These are phyloP conservation scores for Colletotrichum navitas DNA, from an alignment of 2,329 filamentous ascomycete species.

Conservation along the genomic window DNA sequence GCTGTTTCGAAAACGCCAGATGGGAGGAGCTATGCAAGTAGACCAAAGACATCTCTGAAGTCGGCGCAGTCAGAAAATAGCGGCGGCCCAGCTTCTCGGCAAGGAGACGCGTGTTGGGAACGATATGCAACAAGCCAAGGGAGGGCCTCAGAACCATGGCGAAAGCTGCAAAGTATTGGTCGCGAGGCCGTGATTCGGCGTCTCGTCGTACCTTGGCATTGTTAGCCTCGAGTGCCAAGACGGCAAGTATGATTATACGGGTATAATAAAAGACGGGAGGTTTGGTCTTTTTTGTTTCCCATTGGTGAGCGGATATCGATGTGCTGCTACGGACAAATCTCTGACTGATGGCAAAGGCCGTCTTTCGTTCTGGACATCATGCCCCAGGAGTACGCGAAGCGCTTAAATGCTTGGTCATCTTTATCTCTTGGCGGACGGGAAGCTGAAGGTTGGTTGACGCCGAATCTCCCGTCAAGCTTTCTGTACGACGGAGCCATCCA, in stretches of 20 bases:
- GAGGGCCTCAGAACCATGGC: neutral
- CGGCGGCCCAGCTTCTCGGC: neutral
- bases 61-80: neutral
- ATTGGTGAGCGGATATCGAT: too few species aligned
- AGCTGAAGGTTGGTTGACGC: neutral
- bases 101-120: neutral
- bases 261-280: neutral
- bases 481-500: neutral
- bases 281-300: too few species aligned
- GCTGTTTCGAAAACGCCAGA: neutral
- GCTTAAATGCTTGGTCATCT: neutral
- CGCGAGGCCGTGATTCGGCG: neutral
- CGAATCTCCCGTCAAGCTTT: neutral
- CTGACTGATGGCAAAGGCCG: neutral
- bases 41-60: neutral
- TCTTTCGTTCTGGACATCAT: neutral
- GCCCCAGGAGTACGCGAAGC: neutral
- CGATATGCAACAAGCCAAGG: neutral
- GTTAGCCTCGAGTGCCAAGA: neutral
- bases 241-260: neutral
- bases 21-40: neutral
- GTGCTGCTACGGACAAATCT: too few species aligned
- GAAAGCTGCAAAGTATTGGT: neutral
- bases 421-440: neutral
- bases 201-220: neutral